A percentile compares a stretch with the other conserved stretches of the same genome.
Evolutionary conservation across 768 basidiomycete species (phyloP).

Genomic region (Pulveroboletus sp.): DNA sequence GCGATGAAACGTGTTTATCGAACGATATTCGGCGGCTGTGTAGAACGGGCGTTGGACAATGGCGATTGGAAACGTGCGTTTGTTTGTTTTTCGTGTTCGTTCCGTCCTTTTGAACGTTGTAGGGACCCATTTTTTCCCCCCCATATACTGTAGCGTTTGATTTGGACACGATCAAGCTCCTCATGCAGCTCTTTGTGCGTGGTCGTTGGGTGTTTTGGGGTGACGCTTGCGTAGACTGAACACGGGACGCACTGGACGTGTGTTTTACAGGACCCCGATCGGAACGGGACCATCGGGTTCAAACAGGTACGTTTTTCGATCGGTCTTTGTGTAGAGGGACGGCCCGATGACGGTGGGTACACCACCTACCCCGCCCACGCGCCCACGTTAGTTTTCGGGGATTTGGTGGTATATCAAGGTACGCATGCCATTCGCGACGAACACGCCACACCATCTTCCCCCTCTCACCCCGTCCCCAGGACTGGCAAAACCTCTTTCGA

Average conservation of each 20-base stretch:
- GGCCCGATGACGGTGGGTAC: not conserved
- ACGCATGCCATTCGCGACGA: not conserved
- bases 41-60: constrained; percentile 41
- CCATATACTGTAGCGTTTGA: constrained; percentile 55
- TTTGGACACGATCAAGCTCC: constrained; percentile 78
- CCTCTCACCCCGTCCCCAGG: constrained; percentile 32
- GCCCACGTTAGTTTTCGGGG: constrained; percentile 49
- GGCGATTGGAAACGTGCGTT: constrained; percentile 76
- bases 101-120: not conserved
- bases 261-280: constrained; percentile 54
- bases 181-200: constrained; percentile 76
- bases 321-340: not conserved
- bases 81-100: not conserved
- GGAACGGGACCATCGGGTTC: constrained; percentile 75
- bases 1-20: not conserved
- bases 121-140: not conserved
- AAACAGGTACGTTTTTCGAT: constrained; percentile 48
- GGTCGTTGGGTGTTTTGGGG: not conserved
- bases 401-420: constrained; percentile 81
- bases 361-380: not conserved
- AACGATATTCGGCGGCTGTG: not conserved
- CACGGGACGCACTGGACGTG: not conserved
- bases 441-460: no score
- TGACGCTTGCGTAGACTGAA: not conserved
- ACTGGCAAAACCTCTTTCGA: constrained; percentile 81